These are phyloP conservation scores for Scalesia atractyloides DNA, from an alignment of 129 eudicot species.

Conservation along the genomic window DNA sequence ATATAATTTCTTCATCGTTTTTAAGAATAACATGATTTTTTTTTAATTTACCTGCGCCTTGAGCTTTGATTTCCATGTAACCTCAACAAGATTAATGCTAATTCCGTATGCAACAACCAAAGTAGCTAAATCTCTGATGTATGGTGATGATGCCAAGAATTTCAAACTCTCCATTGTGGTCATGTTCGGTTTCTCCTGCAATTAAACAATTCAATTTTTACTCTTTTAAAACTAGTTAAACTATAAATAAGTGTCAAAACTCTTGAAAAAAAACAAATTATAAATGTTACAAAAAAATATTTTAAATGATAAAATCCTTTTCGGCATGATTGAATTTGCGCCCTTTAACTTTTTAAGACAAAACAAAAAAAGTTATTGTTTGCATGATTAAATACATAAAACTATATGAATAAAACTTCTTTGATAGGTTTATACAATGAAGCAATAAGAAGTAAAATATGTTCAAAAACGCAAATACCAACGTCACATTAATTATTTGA, in stretches of 20 bases:
- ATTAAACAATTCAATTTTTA: not conserved
- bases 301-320: too few species aligned
- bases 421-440: too few species aligned
- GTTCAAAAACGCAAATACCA: not conserved
- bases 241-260: not conserved
- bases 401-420: too few species aligned
- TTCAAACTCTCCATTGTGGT: constrained; percentile 98
- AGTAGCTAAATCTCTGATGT: constrained; percentile 92
- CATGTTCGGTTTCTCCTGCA: constrained; percentile 94
- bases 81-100: constrained; percentile 96
- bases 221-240: not conserved
- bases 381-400: too few species aligned
- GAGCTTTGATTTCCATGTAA: constrained; percentile 99
- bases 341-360: too few species aligned
- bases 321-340: too few species aligned
- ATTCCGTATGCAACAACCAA: constrained; percentile 98
- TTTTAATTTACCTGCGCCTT: constrained; percentile 78
- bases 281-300: not conserved
- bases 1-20: not conserved
- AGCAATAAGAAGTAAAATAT: too few species aligned
- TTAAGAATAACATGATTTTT: not conserved
- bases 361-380: too few species aligned
- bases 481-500: not conserved
- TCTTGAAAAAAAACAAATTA: not conserved
- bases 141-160: constrained; percentile 85